These are phyloP conservation scores for Blastomyces parvus DNA, from an alignment of 2,329 filamentous ascomycete species.

Conservation along the genomic window DNA sequence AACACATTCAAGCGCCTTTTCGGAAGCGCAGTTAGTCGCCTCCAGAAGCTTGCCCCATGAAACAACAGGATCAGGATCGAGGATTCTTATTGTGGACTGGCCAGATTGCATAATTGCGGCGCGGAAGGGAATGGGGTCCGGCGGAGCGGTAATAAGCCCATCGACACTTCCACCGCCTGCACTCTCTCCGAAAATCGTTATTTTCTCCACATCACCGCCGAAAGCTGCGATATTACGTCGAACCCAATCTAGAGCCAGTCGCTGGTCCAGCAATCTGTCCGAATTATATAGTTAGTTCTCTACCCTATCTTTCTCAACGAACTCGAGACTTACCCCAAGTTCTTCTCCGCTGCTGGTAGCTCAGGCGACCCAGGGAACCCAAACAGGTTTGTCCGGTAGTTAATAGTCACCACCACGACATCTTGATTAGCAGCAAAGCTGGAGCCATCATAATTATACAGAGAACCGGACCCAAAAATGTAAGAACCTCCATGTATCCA, in stretches of 20 bases:
- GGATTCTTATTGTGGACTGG: constrained; percentile 9
- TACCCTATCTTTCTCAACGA: background rate
- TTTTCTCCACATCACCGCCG: constrained; percentile 33
- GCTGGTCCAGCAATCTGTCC: constrained; percentile 18
- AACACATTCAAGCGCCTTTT: constrained; percentile 15
- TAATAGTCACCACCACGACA: constrained; percentile 24
- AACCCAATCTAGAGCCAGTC: constrained; percentile 18
- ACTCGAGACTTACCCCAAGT: constrained; percentile 10
- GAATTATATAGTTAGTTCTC: constrained; percentile 13
- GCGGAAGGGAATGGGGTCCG: constrained; percentile 20
- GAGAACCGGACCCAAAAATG: constrained; percentile 18
- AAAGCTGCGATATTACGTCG: constrained; percentile 4
- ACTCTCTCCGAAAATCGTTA: constrained; percentile 37
- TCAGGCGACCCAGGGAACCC: constrained; percentile 34
- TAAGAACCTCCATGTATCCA: constrained; percentile 24
- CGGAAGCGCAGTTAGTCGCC: constrained; percentile 12
- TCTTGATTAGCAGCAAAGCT: constrained; percentile 24
- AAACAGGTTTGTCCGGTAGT: constrained; percentile 32
- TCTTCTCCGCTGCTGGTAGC: constrained; percentile 23
- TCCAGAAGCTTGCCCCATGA: constrained; percentile 14
- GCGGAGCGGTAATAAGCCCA: constrained; percentile 18
- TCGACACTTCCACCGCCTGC: constrained; percentile 36
- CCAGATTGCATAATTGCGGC: constrained; percentile 24
- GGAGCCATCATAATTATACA: constrained; percentile 22
- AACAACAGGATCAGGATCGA: background rate